Evolutionary conservation across 2,329 filamentous ascomycete genomes (phyloP), one percentile per base, ranked within the genome.

Genomic region (Cryoendolithus antarcticus): DNA sequence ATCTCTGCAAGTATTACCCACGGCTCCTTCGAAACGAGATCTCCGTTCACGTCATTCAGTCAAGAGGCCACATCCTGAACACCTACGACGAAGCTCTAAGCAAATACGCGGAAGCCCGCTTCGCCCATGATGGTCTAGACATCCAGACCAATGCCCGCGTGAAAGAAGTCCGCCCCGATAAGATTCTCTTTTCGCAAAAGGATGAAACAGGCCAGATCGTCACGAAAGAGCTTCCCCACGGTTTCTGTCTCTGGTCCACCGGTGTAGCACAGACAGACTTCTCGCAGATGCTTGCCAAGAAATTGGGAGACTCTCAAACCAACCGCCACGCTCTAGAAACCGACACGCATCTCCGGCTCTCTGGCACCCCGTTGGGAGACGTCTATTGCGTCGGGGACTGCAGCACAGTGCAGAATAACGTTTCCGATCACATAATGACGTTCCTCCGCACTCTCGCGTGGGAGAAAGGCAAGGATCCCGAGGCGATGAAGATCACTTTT

Each of bases 311-410:
- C 4, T 63, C 66, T 9, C 91, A 98, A 60, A 86, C 77, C 47
- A 98, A 98, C 64, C 76, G 74, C 30, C 88, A 91, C 57, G 91
- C 93, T 2, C 72, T 98, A 6, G 91, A 96, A 59, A 98, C 91
- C 0, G 91, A 98, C 58, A 79, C 85, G 1, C 89, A 98, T 58
- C 78, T 96, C 6, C 85, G 91, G 31, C 67, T 98, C 0, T 83
- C 82, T 43, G 91, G 91, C 38, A 77, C 91, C 0, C 91, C 91
- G 0, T 65, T 96, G 0, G 91, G 91, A 30, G 89, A 96, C 44
- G 86, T 98, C 13, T 98, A 98, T 56, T 88, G 88, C 35, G 86
- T 98, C 45, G 91, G 91, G 9, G 91, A 98, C 63, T 96, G 91
- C 64, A 72, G 85, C 5, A 98, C 93, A 0, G 89, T 98, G 0